A percentile compares a stretch with the other conserved stretches of the same genome.
Conservation (phyloP, 2,329 filamentous ascomycete species). For the Aspergillus tamarii region DNA sequence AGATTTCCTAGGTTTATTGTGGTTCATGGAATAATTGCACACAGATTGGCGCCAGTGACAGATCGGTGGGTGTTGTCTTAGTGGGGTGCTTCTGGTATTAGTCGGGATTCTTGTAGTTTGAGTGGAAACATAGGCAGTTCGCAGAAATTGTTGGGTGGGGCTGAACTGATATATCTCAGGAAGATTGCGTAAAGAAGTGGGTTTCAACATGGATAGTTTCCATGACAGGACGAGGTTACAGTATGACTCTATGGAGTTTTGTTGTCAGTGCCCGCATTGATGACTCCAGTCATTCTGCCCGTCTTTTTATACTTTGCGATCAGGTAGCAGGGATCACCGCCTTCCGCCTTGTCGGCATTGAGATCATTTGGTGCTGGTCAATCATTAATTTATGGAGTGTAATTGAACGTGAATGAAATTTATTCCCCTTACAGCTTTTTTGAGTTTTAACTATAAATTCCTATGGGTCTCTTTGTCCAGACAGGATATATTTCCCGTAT, state of each 20-base stretch:
- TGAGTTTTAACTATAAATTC: not conserved
- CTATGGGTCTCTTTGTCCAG: not conserved
- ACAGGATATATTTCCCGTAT: not conserved
- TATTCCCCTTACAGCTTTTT: not conserved
- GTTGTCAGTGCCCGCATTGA: not conserved
- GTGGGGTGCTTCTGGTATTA: constrained; percentile 18
- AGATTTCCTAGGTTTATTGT: constrained; percentile 20
- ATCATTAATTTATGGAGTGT: not conserved
- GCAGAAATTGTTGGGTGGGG: constrained; percentile 14
- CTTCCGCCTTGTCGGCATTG: not conserved
- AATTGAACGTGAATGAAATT: not conserved
- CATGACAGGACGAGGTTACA: constrained; percentile 13
- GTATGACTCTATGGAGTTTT: not conserved
- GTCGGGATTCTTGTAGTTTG: constrained; percentile 11
- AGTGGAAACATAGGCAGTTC: constrained; percentile 19
- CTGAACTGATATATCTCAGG: constrained; percentile 18
- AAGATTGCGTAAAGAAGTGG: constrained; percentile 20
- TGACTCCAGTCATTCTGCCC: constrained; percentile 1
- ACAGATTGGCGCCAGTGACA: not conserved
- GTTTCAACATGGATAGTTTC: constrained; percentile 26
- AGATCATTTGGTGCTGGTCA: not conserved
- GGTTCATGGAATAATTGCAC: constrained; percentile 31
- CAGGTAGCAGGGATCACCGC: not conserved
- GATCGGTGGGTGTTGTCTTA: constrained; percentile 9
- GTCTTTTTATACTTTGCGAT: constrained; percentile 3